phyloP scores from a whole-genome alignment of 352 stramenopile species.

The Hyaloperonospora arabidopsidis region DNA sequence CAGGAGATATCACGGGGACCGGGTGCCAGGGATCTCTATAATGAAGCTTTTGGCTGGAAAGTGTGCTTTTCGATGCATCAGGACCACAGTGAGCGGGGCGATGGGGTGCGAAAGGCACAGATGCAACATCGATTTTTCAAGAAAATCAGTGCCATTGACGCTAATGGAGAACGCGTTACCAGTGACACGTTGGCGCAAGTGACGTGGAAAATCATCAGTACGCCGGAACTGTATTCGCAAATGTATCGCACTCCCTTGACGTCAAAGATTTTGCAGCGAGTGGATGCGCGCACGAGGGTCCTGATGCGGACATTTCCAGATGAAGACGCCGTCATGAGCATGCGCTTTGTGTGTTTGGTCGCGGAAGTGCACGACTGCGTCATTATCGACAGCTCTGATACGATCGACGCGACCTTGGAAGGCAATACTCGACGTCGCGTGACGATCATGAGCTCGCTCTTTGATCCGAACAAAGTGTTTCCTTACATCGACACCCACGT shows the following conservation, averaged over 20 bases:
- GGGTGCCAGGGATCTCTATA: constrained; percentile 18
- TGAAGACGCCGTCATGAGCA: constrained; percentile 25
- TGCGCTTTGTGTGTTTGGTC: constrained; percentile 28
- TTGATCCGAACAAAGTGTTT: constrained; percentile 29
- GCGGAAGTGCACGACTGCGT: constrained; percentile 28
- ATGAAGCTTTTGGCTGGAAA: constrained; percentile 31
- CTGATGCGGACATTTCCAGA: constrained; percentile 38
- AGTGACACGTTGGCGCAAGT: constrained; percentile 24
- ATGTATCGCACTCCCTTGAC: constrained; percentile 36
- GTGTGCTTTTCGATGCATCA: constrained; percentile 27
- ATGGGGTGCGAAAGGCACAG: constrained; percentile 1
- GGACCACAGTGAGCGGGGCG: not conserved
- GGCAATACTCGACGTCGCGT: constrained; percentile 20
- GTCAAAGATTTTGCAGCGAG: constrained; percentile 33
- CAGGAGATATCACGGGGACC: constrained; percentile 18
- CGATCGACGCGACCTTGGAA: constrained; percentile 5
- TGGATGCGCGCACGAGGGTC: constrained; percentile 34
- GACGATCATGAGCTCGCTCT: constrained; percentile 22
- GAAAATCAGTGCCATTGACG: constrained; percentile 20
- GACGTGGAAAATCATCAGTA: constrained; percentile 35
- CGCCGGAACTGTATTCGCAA: constrained; percentile 29
- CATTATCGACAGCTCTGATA: constrained; percentile 12
- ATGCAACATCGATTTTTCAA: constrained; percentile 38
- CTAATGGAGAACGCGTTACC: constrained; percentile 23
- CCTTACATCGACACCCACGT: constrained; percentile 12